Base-by-base conservation (phyloP, 805 yeast genomes). In the Ogataea polymorpha region DNA sequence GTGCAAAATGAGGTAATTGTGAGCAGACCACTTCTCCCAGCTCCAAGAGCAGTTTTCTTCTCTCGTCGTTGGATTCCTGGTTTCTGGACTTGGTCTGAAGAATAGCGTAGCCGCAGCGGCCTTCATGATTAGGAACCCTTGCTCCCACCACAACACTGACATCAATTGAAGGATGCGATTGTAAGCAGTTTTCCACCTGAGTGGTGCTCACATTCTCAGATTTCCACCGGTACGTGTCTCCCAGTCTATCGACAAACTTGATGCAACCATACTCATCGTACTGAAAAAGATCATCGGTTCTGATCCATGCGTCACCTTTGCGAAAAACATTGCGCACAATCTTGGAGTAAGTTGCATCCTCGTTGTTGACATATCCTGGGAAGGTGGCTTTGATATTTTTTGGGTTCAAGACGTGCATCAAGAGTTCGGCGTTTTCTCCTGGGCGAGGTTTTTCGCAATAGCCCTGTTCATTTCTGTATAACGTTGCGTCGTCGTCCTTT, bases 181-280 rank as follows among this genome's bases (percentile, higher is more conserved):
- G 71, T 21, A 86, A 63, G 57, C 80, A 82, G 56, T 82, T 85
- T 59, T 91, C 97, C 28, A 90, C 96, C 66, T 90, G 97, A 24
- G 90, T 82, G 11, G 97, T 89, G 13, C 93, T 80, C 9, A 91
- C 96, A 61, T 90, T 90, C 66, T 90, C 98, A 2, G 95, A 84
- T 66, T 88, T 91, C 98, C 98, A 90, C 53, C 98, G 74, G 68
- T 86, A 90, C 0, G 97, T 91, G 58, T 90, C 98, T 30, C 98
- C 98, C 56, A 91, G 66, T 56, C 98, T 72, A 68, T 90, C 98
- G 32, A 89, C 87, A 62, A 90, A 90, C 63, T 83, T 87, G 59
- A 84, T 72, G 49, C 82, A 65, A 1, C 87, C 85, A 49, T 80
- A 74, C 21, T 69, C 70, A 61, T 88, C 96, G 58, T 71, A 65